These are phyloP conservation scores for Coriaria nepalensis DNA, from an alignment of 306 rosid genomes.

Conservation along the genomic window DNA sequence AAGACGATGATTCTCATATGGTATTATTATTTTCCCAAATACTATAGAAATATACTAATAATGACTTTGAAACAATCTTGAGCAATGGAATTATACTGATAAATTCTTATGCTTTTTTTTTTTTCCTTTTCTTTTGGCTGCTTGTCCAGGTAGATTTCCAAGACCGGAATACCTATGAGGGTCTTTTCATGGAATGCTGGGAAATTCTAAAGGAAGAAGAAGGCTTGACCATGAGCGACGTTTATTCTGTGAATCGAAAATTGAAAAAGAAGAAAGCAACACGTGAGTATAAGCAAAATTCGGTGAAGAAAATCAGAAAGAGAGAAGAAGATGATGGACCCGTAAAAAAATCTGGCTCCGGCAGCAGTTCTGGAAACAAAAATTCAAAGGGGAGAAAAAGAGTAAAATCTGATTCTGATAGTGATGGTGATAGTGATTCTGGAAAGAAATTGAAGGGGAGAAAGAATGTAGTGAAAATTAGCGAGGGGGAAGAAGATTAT, in stretches of 20 bases:
- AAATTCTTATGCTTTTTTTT: not conserved
- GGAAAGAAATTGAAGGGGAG: constrained; percentile 18
- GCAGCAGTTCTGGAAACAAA: too few species aligned
- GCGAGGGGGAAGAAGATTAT: too few species aligned
- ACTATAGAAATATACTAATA: not conserved
- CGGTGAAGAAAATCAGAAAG: constrained; percentile 16
- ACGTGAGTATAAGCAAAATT: not conserved
- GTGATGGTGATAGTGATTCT: too few species aligned
- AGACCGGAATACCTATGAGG: constrained; percentile 37
- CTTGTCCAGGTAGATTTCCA: constrained; percentile 47
- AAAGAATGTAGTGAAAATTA: too few species aligned
- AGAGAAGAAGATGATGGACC: too few species aligned
- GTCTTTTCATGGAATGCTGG: constrained; percentile 45
- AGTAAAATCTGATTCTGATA: too few species aligned
- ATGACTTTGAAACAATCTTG: constrained; percentile 1
- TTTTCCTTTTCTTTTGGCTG: not conserved
- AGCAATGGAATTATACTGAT: not conserved
- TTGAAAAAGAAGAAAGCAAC: too few species aligned
- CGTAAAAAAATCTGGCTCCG: too few species aligned
- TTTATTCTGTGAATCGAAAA: constrained; percentile 15
- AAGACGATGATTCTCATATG: constrained; percentile 50
- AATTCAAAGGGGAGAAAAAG: too few species aligned
- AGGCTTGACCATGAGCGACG: constrained; percentile 29
- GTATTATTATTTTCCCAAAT: constrained; percentile 22
- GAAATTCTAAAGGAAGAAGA: constrained; percentile 32